These are phyloP conservation scores for Yarrowia sp. DNA, from an alignment of 805 yeast genomes.

Conservation along the genomic window DNA sequence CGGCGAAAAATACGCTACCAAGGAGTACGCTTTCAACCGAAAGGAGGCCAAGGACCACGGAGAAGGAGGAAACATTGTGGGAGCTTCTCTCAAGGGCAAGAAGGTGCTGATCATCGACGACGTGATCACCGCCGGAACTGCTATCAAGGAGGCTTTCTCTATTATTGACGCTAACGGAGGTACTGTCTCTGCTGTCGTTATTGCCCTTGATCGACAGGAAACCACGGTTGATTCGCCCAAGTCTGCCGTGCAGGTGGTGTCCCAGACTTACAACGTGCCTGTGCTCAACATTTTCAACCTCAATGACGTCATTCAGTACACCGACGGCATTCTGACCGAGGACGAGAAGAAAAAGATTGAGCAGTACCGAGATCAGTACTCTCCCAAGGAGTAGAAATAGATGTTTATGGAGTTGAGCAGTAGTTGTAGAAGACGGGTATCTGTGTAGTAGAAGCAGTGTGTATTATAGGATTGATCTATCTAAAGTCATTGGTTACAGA, in stretches of 20 bases:
- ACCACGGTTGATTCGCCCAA: conserved; percentile 67
- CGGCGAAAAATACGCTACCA: conserved; percentile 65
- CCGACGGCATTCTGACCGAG: conserved; percentile 49
- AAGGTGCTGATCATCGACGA: conserved; percentile 89
- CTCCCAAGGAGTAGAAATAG: conserved; percentile 41
- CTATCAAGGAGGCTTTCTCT: conserved; percentile 90
- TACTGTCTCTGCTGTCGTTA: conserved; percentile 77
- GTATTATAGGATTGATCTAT: too few species aligned
- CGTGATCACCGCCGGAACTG: conserved; percentile 98
- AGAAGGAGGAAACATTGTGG: conserved; percentile 96
- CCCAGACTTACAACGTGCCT: conserved; percentile 76
- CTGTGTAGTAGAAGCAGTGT: too few species aligned
- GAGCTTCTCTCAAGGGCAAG: conserved; percentile 74
- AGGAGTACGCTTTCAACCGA: conserved; percentile 93
- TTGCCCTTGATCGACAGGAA: conserved; percentile 96
- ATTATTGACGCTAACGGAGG: conserved; percentile 78
- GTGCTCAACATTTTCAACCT: conserved; percentile 81
- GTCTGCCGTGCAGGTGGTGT: conserved; percentile 84
- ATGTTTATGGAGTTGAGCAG: background rate
- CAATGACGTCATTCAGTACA: conserved; percentile 71
- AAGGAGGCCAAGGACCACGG: conserved; percentile 98
- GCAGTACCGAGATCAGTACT: conserved; percentile 48
- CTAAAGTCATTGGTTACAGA: too few species aligned
- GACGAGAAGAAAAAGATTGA: conserved; percentile 46
- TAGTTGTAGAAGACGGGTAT: too few species aligned